phyloP scores from a whole-genome alignment of 495 filamentous ascomycete species.

The Daldinia concentrica region DNA sequence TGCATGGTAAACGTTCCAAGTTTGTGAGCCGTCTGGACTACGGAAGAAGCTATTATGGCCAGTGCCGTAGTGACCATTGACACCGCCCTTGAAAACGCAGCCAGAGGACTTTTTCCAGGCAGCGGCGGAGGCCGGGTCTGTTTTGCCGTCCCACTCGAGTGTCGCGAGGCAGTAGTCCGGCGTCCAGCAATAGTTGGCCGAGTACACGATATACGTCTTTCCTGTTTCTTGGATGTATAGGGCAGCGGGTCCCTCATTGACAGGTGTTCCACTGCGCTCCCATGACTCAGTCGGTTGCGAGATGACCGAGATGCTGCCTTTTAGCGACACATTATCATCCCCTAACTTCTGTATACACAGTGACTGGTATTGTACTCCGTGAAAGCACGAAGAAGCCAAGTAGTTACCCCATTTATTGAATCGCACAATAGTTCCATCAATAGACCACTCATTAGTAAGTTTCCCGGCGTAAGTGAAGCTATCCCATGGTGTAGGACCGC shows the following conservation, averaged over 20 bases:
- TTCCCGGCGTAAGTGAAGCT: constrained; percentile 50
- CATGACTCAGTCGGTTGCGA: constrained; percentile 56
- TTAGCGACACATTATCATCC: constrained; percentile 41
- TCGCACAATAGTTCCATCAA: constrained; percentile 57
- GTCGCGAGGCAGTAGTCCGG: constrained; percentile 61
- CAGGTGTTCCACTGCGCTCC: constrained; percentile 61
- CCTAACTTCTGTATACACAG: constrained; percentile 54
- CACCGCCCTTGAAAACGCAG: constrained; percentile 44
- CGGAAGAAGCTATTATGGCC: constrained; percentile 64
- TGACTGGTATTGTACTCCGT: constrained; percentile 52
- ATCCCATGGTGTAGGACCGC: constrained; percentile 56
- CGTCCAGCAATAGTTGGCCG: constrained; percentile 63
- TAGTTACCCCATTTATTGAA: constrained; percentile 51
- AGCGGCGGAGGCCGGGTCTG: constrained; percentile 49
- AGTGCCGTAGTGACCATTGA: constrained; percentile 63
- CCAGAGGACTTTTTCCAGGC: constrained; percentile 58
- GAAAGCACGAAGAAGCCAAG: constrained; percentile 59
- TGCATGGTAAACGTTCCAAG: constrained; percentile 63
- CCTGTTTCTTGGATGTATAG: constrained; percentile 53
- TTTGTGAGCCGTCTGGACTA: constrained; percentile 59
- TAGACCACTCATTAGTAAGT: constrained; percentile 55
- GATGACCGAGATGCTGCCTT: constrained; percentile 48
- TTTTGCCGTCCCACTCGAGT: constrained; percentile 54
- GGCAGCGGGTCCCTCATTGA: constrained; percentile 66
- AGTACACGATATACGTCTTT: constrained; percentile 59